Conservation (phyloP, 768 basidiomycete species). For the Mycena metata region DNA sequence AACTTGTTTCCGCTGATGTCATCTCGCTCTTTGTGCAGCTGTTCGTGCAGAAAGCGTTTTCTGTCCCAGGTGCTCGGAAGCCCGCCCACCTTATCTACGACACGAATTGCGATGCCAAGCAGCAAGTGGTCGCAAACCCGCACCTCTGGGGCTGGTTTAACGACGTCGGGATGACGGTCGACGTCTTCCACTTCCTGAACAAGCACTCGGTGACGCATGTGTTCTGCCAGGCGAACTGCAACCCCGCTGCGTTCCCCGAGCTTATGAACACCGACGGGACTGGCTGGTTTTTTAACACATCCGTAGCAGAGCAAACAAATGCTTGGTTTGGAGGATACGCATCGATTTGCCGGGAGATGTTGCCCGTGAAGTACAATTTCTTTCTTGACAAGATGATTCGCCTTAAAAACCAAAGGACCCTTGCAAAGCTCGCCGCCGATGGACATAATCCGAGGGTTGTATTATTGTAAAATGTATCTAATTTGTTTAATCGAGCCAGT, state of each 20-base stretch:
- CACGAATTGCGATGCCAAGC: conserved; percentile 33
- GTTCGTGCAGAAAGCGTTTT: conserved; percentile 37
- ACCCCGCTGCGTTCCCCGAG: conserved; percentile 23
- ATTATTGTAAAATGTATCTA: not conserved
- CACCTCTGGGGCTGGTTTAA: conserved; percentile 14
- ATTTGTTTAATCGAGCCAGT: not conserved
- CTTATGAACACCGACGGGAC: conserved; percentile 18
- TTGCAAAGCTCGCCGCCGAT: conserved; percentile 34
- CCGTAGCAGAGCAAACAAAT: conserved; percentile 52
- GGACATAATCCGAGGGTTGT: conserved; percentile 32
- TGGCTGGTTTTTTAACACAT: conserved; percentile 50
- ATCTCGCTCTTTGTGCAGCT: conserved; percentile 4
- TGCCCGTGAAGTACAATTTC: conserved; percentile 46
- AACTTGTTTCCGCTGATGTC: not conserved
- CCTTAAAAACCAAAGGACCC: conserved; percentile 40
- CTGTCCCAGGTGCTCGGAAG: conserved; percentile 42
- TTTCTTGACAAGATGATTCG: conserved; percentile 57
- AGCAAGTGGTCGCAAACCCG: conserved; percentile 21
- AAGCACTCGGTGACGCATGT: conserved; percentile 32
- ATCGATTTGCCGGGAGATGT: conserved; percentile 50
- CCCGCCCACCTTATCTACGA: conserved; percentile 42
- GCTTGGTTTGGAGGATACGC: conserved; percentile 52
- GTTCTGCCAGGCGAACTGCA: conserved; percentile 33
- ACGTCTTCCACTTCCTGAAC: conserved; percentile 35
- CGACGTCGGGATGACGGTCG: conserved; percentile 30